Conservation (phyloP, 495 filamentous ascomycete species). For the Aspergillus bridgeri region DNA sequence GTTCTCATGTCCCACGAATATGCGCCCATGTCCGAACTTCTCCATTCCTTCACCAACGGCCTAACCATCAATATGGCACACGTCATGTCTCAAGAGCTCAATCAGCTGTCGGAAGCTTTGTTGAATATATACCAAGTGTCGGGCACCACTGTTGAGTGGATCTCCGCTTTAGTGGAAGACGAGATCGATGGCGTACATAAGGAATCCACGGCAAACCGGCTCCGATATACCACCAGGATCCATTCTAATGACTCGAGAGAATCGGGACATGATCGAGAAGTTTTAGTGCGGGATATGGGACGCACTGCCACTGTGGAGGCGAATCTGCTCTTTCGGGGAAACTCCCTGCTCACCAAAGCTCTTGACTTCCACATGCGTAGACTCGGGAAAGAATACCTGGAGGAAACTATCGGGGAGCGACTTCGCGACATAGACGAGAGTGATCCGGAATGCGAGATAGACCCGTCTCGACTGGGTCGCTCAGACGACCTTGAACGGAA, state of each 20-base stretch:
- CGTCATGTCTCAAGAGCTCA: slow-evolving; percentile 71
- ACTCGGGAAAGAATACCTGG: slow-evolving; percentile 88
- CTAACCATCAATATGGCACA: slow-evolving; percentile 82
- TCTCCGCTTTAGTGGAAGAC: slow-evolving; percentile 89
- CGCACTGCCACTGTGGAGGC: slow-evolving; percentile 67
- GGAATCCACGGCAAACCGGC: slow-evolving; percentile 61
- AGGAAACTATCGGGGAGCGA: slow-evolving; percentile 81
- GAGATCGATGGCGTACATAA: slow-evolving; percentile 92
- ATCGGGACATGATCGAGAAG: slow-evolving; percentile 55
- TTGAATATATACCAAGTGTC: slow-evolving; percentile 96
- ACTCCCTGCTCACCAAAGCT: slow-evolving; percentile 90
- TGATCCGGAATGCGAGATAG: slow-evolving; percentile 91
- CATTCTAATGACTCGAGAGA: slow-evolving; percentile 77
- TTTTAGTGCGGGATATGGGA: slow-evolving; percentile 58
- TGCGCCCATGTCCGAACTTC: slow-evolving; percentile 72
- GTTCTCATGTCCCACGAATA: slow-evolving; percentile 88
- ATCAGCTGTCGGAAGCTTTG: slow-evolving; percentile 77
- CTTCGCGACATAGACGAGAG: slow-evolving; percentile 81
- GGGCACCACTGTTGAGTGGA: slow-evolving; percentile 83
- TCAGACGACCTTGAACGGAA: slow-evolving; percentile 76
- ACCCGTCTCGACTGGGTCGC: slow-evolving; percentile 67
- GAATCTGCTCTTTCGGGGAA: slow-evolving; percentile 92
- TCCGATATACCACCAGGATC: slow-evolving; percentile 72
- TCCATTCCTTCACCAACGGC: slow-evolving; percentile 79
- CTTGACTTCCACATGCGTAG: slow-evolving; percentile 95